phyloP scores from a whole-genome alignment of 2,329 filamentous ascomycete species.

The Mycosphaerella sp. region DNA sequence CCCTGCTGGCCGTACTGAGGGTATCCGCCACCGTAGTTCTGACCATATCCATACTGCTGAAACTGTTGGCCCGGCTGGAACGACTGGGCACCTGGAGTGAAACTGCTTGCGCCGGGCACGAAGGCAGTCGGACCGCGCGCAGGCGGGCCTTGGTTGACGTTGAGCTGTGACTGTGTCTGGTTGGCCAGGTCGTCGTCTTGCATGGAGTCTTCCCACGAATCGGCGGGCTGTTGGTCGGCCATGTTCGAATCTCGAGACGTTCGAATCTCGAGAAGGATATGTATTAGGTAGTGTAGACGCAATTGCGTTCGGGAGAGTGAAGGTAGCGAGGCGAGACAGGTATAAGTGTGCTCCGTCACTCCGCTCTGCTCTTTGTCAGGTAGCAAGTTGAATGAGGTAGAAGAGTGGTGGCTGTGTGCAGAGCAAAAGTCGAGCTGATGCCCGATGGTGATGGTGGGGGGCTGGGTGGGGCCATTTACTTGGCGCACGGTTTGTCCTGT shows the following conservation, averaged over 20 bases:
- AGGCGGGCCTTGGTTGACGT: conserved; percentile 27
- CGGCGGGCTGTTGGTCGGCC: conserved; percentile 27
- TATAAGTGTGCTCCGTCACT: too few relatives aligned
- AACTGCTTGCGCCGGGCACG: conserved; percentile 32
- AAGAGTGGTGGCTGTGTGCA: too few relatives aligned
- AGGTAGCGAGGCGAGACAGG: too few relatives aligned
- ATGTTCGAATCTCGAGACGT: conserved; percentile 15
- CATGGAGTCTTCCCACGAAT: conserved; percentile 71
- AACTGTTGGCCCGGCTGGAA: conserved; percentile 32
- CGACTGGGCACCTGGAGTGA: conserved; percentile 34
- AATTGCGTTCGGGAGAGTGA: too few relatives aligned
- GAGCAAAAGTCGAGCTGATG: too few relatives aligned
- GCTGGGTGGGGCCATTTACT: too few relatives aligned
- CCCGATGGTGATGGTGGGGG: too few relatives aligned
- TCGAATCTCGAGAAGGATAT: conserved; percentile 2
- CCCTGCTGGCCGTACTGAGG: conserved; percentile 21
- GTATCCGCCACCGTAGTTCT: conserved; percentile 30
- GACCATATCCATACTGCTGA: conserved; percentile 41
- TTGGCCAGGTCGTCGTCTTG: conserved; percentile 34
- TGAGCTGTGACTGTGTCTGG: conserved; percentile 36
- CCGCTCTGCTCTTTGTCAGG: too few relatives aligned
- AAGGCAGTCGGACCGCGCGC: conserved; percentile 24
- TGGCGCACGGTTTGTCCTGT: too few relatives aligned
- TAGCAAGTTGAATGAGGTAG: too few relatives aligned
- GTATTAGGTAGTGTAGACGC: too few relatives aligned